Evolutionary conservation across 2,329 filamentous ascomycete genomes (phyloP).

Genomic region (Cordyceps fumosorosea): DNA sequence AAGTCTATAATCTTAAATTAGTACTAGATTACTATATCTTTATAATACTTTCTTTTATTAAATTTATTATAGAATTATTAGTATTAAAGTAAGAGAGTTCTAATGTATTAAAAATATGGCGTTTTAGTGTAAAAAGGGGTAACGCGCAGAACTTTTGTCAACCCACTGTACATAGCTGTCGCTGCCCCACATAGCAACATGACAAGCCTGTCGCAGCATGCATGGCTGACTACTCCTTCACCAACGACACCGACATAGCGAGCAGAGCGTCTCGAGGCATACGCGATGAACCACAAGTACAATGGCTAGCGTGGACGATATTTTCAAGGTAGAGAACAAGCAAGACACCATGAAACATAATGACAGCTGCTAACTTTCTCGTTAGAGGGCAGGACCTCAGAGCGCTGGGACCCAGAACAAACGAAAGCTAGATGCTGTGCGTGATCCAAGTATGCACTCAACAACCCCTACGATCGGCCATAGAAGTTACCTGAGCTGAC

Average conservation of each 20-base stretch:
- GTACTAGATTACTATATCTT: too few species aligned
- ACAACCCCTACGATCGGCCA: neutral
- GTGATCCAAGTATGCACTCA: constrained; percentile 51
- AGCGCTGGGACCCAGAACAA: constrained; percentile 47
- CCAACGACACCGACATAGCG: neutral
- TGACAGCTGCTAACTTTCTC: constrained; percentile 17
- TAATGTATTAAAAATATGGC: too few species aligned
- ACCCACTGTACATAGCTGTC: too few species aligned
- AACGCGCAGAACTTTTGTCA: too few species aligned
- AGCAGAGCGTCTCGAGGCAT: too few species aligned
- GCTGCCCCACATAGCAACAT: neutral
- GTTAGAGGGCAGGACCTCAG: constrained; percentile 36
- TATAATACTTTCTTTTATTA: too few species aligned
- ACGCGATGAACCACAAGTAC: neutral
- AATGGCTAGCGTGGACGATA: constrained; percentile 54
- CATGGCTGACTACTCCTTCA: neutral
- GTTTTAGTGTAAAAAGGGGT: too few species aligned
- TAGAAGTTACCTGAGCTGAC: neutral
- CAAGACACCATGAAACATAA: neutral
- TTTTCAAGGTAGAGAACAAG: constrained; percentile 43
- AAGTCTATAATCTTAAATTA: too few species aligned
- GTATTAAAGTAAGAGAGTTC: too few species aligned
- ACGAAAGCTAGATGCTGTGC: constrained; percentile 55
- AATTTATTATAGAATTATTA: too few species aligned
- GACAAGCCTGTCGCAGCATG: neutral